Conservation (phyloP, 306 rosid genomes). For the Casuarina cunninghamiana region DNA sequence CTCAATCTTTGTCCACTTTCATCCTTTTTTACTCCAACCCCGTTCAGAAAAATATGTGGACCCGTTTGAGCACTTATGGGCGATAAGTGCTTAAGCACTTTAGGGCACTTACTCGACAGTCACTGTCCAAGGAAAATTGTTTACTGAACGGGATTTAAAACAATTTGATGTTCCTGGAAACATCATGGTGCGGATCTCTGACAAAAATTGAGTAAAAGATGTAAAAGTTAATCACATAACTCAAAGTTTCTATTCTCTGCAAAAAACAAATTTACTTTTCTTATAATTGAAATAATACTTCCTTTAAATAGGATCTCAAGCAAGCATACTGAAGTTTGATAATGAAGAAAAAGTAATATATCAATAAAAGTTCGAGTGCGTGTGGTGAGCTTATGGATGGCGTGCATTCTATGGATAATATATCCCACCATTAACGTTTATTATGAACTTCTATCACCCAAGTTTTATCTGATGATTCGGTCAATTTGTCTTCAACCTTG, state of each 20-base stretch:
- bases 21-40: background rate
- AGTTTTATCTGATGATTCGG: background rate
- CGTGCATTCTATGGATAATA: background rate
- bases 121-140: too few species aligned
- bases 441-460: too few species aligned
- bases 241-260: too few species aligned
- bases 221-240: too few species aligned
- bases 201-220: too few species aligned
- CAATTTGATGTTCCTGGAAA: background rate
- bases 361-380: background rate
- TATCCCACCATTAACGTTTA: background rate
- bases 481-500: background rate
- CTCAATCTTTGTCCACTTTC: background rate
- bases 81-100: background rate
- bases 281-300: too few species aligned
- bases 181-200: too few species aligned
- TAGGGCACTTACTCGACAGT: too few species aligned
- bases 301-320: too few species aligned
- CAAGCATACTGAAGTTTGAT: too few species aligned
- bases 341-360: too few species aligned
- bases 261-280: too few species aligned
- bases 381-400: slow-evolving; percentile 3
- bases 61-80: background rate
- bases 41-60: background rate
- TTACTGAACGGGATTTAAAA: background rate